Evolutionary conservation across 768 basidiomycete species (phyloP), one percentile per base, ranked within the genome.

Genomic region (Suillus occidentalis): DNA sequence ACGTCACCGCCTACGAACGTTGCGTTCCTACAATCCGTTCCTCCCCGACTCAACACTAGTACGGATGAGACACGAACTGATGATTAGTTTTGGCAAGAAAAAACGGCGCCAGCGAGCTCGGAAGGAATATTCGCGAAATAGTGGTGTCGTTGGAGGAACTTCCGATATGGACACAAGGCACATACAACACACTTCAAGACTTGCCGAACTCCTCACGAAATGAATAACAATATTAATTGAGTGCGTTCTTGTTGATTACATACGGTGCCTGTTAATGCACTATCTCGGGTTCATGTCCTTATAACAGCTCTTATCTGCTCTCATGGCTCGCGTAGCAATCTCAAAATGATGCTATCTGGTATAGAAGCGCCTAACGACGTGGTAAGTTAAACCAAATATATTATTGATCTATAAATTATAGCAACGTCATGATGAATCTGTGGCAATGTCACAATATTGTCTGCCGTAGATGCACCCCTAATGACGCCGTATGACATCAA

Each of bases 61-160:
- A 36, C 79, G 76, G 22, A 92, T 92, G 9, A 77, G 85, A 40
- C 75, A 78, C 8, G 89, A 91, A 75, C 71, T 94, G 22, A 56
- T 83, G 67, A 71, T 91, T 40, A 92, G 90, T 4, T 95, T 96
- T 73, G 94, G 94, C 3, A 31, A 78, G 71, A 40, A 78, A 72
- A 57, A 90, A 85, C 65, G 87, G 84, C 34, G 94, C 94, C 0
- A 94, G 93, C 0, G 76, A 86, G 67, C 87, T 91, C 1, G 92
- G 92, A 4, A 77, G 69, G 59, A 83, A 87, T 65, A 83, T 92
- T 28, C 78, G 89, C 69, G 84, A 87, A 68, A 77, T 79, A 62
- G 69, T 90, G 13, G 85, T 87, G 20, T 78, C 83, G 2, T 68
- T 93, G 36, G 90, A 93, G 73, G 94, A 97, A 74, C 71, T 94